phyloP scores from a whole-genome alignment of 2,329 filamentous ascomycete species.

The Clonostachys rhizophaga region DNA sequence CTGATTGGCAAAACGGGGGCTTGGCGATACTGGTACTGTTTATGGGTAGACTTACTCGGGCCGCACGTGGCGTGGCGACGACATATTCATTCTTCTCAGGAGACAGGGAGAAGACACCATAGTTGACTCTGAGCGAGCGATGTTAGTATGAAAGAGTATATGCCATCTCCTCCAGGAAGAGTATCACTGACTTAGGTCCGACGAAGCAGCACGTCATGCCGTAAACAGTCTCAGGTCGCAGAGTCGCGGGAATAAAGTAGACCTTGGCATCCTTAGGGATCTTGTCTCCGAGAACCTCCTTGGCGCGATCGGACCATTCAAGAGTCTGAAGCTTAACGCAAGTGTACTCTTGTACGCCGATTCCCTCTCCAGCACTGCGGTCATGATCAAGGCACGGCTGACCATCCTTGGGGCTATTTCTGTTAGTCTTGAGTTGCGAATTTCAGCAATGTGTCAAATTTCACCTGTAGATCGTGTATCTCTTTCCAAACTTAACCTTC shows the following conservation, averaged over 20 bases:
- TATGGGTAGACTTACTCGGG: conserved; percentile 19
- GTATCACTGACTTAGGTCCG: conserved; percentile 55
- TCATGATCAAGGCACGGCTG: conserved; percentile 45
- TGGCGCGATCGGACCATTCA: conserved; percentile 78
- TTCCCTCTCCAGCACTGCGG: conserved; percentile 38
- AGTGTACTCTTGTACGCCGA: conserved; percentile 83
- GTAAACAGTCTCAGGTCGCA: conserved; percentile 98
- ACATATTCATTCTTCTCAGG: conserved; percentile 75
- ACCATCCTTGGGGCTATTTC: conserved; percentile 31
- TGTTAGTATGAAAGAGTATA: neutral
- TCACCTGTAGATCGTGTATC: conserved; percentile 84
- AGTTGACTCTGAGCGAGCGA: conserved; percentile 39
- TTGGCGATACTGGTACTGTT: no score
- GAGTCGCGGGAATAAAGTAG: conserved; percentile 86
- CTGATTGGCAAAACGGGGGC: no score
- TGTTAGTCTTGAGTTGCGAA: neutral
- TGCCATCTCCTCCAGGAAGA: neutral
- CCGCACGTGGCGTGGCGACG: conserved; percentile 78
- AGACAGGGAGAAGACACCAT: conserved; percentile 79
- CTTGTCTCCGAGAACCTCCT: conserved; percentile 68
- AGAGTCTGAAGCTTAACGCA: conserved; percentile 87
- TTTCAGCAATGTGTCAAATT: conserved; percentile 60
- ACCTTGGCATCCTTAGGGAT: conserved; percentile 74
- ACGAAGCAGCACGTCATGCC: conserved; percentile 96
- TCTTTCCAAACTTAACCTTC: conserved; percentile 90